These are phyloP conservation scores for Suillus decipiens DNA, from an alignment of 768 basidiomycete genomes.

Conservation along the genomic window DNA sequence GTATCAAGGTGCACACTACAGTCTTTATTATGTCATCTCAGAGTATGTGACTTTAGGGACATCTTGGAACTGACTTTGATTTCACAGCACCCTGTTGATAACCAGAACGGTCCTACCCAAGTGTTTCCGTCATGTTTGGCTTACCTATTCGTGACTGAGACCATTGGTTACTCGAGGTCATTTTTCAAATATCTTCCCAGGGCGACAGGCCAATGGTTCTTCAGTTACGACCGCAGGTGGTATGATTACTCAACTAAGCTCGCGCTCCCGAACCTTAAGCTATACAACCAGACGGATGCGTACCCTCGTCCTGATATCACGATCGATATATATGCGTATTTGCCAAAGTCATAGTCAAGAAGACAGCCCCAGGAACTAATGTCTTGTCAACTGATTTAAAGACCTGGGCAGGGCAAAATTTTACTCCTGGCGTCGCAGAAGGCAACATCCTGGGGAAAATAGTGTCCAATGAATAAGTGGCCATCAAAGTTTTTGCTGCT, in stretches of 20 bases:
- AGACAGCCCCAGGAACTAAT: constrained; percentile 51
- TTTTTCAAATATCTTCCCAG: constrained; percentile 53
- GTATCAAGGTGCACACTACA: constrained; percentile 58
- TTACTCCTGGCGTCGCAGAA: constrained; percentile 37
- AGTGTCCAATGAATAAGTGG: constrained; percentile 34
- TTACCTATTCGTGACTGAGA: constrained; percentile 53
- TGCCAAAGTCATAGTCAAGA: constrained; percentile 40
- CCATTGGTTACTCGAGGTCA: constrained; percentile 45
- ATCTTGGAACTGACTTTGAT: background rate
- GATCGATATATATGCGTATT: constrained; percentile 48
- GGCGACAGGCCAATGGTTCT: constrained; percentile 52
- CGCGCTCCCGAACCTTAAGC: constrained; percentile 50
- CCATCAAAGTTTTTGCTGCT: constrained; percentile 39
- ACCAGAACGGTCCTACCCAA: constrained; percentile 47
- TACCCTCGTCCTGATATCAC: constrained; percentile 42
- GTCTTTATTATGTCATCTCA: constrained; percentile 41
- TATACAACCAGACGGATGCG: constrained; percentile 49
- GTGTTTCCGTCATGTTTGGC: constrained; percentile 56
- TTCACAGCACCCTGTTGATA: constrained; percentile 47
- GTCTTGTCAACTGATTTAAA: constrained; percentile 44
- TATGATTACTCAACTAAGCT: constrained; percentile 42
- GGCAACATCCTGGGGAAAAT: constrained; percentile 43
- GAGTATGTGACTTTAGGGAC: background rate
- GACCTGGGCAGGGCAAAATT: constrained; percentile 54
- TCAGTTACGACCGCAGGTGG: constrained; percentile 52